Evolutionary conservation across 768 basidiomycete species (phyloP), one percentile per base, ranked within the genome.

Genomic region (Exsudoporus frostii): DNA sequence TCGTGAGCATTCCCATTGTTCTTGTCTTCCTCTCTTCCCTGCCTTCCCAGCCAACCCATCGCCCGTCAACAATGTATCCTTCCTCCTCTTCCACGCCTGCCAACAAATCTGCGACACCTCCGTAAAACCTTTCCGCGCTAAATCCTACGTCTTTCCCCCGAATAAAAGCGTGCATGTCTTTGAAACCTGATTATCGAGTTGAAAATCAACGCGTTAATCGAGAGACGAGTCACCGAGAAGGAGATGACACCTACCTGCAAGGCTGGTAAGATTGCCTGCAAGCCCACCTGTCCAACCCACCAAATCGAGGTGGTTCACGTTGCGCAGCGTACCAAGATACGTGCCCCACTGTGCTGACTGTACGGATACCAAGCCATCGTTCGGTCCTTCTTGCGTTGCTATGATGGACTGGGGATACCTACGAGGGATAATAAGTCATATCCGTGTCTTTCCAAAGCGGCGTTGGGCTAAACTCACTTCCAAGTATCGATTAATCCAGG

Each of bases 401-500:
- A 94, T 87, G 27, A 96, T 84, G 7, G 83, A 82, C 65, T 93
- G 90, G 1, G 90, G 83, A 76, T 84, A 88, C 64, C 72, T 71
- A 34, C 6, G 24, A 41, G 24, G 7, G 5, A 49, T 11, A 19
- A 27, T 46, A 20, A 34, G 14, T 1, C 3, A 38, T 43, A 43
- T 45, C 3, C 54, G 37, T 32, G 19, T 34, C 17, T 40, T 24
- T 40, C 7, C 4, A 24, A 40, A 42, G 19, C 0, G 20, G 11
- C 4, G 14, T 22, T 7, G 15, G n/a, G 33, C 8, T 5, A 42
- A 32, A 51, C 76, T 61, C 53, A 70, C 73, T 88, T 88, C 84
- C 90, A 97, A 0, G 92, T 89, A 70, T 98, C 95, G 41, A 98
- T 84, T 44, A 96, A 71, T 1, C 90, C 89, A 6, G 97, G 96